Conservation (phyloP, 2,329 filamentous ascomycete species). For the Aspergillus sp. region DNA sequence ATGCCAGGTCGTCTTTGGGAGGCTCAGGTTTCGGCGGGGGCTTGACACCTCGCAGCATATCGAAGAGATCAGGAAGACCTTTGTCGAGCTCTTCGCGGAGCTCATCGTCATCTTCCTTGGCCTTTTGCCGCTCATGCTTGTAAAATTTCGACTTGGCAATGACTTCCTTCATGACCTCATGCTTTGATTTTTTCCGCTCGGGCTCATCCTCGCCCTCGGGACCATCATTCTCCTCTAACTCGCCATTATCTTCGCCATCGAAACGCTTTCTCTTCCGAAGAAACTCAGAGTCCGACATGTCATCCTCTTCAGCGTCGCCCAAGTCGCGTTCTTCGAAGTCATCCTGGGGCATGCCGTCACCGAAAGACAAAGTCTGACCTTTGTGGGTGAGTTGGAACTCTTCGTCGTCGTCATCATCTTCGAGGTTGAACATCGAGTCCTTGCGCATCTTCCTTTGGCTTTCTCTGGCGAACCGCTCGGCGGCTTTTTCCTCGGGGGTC, state of each 20-base stretch:
- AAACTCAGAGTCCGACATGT: slow-evolving; percentile 57
- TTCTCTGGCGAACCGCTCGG: slow-evolving; percentile 85
- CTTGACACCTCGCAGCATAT: slow-evolving; percentile 62
- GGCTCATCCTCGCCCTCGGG: slow-evolving; percentile 60
- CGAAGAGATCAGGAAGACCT: slow-evolving; percentile 72
- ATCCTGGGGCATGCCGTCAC: slow-evolving; percentile 55
- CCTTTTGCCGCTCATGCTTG: slow-evolving; percentile 90
- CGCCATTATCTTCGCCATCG: slow-evolving; percentile 41
- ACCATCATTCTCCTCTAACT: slow-evolving; percentile 41
- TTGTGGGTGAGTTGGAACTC: slow-evolving; percentile 75
- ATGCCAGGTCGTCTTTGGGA: slow-evolving; percentile 42
- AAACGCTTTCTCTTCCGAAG: slow-evolving; percentile 49
- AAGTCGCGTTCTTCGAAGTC: slow-evolving; percentile 80
- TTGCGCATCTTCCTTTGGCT: slow-evolving; percentile 77
- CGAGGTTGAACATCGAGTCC: slow-evolving; percentile 81
- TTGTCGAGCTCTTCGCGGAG: slow-evolving; percentile 80
- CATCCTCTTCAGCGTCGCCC: slow-evolving; percentile 51
- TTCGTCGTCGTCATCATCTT: slow-evolving; percentile 75
- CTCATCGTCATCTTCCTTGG: slow-evolving; percentile 91
- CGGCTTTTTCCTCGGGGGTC: slow-evolving; percentile 87
- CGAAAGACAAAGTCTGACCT: slow-evolving; percentile 69
- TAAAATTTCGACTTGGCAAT: slow-evolving; percentile 95
- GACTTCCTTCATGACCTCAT: slow-evolving; percentile 96
- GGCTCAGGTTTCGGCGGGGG: slow-evolving; percentile 50
- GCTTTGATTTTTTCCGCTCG: slow-evolving; percentile 87